Evolutionary conservation across 2,329 filamentous ascomycete species (phyloP).

Genomic region (Botrytis galanthina): DNA sequence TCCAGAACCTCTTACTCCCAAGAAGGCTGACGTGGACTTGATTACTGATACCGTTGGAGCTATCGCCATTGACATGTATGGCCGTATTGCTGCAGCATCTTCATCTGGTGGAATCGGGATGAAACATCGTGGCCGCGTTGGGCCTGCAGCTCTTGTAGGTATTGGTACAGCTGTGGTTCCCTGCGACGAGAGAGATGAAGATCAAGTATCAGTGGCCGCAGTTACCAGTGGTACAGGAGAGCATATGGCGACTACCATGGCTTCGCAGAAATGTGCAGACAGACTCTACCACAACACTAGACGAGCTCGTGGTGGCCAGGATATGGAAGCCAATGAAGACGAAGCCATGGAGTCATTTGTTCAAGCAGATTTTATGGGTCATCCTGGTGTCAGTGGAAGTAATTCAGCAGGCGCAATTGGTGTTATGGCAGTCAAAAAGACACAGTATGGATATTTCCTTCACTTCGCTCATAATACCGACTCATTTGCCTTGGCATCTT

Average conservation of each 20-base stretch:
- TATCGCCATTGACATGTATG: conserved; percentile 83
- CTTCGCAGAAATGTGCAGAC: conserved; percentile 81
- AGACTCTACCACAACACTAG: conserved; percentile 72
- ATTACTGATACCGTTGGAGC: conserved; percentile 95
- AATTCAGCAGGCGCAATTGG: conserved; percentile 86
- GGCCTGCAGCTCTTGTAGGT: conserved; percentile 88
- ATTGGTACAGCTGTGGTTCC: conserved; percentile 91
- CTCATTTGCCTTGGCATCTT: conserved; percentile 79
- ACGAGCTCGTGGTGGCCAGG: conserved; percentile 57
- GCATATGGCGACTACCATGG: conserved; percentile 95
- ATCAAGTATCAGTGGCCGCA: conserved; percentile 69
- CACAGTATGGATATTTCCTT: conserved; percentile 70
- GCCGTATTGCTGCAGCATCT: conserved; percentile 88
- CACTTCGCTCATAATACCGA: conserved; percentile 98
- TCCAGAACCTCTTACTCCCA: conserved; percentile 21
- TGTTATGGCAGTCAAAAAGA: conserved; percentile 86
- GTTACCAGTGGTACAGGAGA: conserved; percentile 95
- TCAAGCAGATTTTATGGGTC: conserved; percentile 85
- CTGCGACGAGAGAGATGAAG: conserved; percentile 64
- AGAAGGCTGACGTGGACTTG: conserved; percentile 48
- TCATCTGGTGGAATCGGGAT: conserved; percentile 98
- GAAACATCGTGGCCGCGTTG: conserved; percentile 90
- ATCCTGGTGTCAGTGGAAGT: conserved; percentile 79
- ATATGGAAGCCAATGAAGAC: conserved; percentile 71
- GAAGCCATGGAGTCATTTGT: conserved; percentile 77